Percentiles rank a stretch among this genome's conserved stretches.
Conservation (phyloP, 73 alveolate genomes). For the Paramecium pentaurelia region DNA sequence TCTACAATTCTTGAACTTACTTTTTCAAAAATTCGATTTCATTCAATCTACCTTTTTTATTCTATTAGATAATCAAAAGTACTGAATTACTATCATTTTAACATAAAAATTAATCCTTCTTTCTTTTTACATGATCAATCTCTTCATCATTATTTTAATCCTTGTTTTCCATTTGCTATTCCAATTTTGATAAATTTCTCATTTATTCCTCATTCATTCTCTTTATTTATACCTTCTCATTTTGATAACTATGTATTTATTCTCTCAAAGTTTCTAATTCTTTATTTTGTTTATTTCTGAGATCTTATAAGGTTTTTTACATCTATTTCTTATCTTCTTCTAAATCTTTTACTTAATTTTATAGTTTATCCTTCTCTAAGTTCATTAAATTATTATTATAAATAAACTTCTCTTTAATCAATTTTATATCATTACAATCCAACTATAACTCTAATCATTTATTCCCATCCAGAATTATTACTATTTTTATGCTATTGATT, state of each 20-base stretch:
- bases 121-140: not conserved
- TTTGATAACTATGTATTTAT: not conserved
- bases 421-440: not conserved
- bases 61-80: not conserved
- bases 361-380: not conserved
- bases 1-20: not conserved
- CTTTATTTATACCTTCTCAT: not conserved
- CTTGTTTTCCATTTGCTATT: not conserved
- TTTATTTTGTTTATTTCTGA: not conserved
- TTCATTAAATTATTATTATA: not conserved
- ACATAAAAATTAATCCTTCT: not conserved
- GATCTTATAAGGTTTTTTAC: not conserved
- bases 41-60: not conserved
- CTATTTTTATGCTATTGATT: not conserved
- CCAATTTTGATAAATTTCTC: not conserved
- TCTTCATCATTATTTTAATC: not conserved
- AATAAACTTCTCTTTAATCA: not conserved
- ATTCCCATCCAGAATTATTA: not conserved
- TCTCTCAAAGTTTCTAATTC: not conserved
- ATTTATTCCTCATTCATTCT: not conserved
- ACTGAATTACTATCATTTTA: not conserved
- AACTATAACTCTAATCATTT: not conserved
- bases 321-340: not conserved
- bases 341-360: not conserved
- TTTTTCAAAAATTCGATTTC: not conserved